Percentiles rank a stretch among this genome's conserved stretches.
phyloP scores from a whole-genome alignment of 2,329 filamentous ascomycete genomes.

The Aulographum hederae region DNA sequence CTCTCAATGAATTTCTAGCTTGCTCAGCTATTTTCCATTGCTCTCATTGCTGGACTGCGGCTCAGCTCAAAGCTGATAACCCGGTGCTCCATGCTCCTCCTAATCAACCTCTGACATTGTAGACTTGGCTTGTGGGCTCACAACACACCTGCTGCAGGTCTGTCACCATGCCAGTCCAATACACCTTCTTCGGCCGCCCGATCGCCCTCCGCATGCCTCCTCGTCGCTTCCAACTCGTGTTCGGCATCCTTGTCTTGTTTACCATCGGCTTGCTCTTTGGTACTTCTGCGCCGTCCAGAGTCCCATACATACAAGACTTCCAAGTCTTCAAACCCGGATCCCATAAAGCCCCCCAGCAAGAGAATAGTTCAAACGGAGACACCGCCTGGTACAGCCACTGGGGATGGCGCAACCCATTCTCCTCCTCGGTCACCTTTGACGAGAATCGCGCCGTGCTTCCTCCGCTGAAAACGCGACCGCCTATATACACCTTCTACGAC shows the following conservation, averaged over 20 bases:
- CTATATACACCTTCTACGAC: slow-evolving; percentile 87
- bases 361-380: slow-evolving; percentile 61
- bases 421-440: slow-evolving; percentile 59
- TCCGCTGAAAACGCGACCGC: slow-evolving; percentile 47
- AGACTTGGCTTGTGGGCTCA: too few species aligned
- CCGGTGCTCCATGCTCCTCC: too few species aligned
- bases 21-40: too few species aligned
- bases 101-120: too few species aligned
- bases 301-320: slow-evolving; percentile 18
- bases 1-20: too few species aligned
- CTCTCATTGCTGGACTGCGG: too few species aligned
- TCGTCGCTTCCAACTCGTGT: slow-evolving; percentile 27
- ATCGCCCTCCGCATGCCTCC: slow-evolving; percentile 20
- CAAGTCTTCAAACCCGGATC: slow-evolving; percentile 43
- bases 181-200: slow-evolving; percentile 14
- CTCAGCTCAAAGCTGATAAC: too few species aligned
- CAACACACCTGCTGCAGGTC: too few species aligned
- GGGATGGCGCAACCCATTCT: slow-evolving; percentile 85
- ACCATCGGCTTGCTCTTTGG: slow-evolving; percentile 17
- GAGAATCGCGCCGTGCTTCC: slow-evolving; percentile 72
- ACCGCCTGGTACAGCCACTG: slow-evolving; percentile 76
- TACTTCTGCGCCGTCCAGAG: slow-evolving; percentile 10
- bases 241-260: slow-evolving; percentile 14
- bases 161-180: slow-evolving; percentile 20
- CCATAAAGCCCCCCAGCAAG: slow-evolving; percentile 56